Evolutionary conservation across 768 basidiomycete genomes (phyloP).

Genomic region (Artomyces pyxidatus): DNA sequence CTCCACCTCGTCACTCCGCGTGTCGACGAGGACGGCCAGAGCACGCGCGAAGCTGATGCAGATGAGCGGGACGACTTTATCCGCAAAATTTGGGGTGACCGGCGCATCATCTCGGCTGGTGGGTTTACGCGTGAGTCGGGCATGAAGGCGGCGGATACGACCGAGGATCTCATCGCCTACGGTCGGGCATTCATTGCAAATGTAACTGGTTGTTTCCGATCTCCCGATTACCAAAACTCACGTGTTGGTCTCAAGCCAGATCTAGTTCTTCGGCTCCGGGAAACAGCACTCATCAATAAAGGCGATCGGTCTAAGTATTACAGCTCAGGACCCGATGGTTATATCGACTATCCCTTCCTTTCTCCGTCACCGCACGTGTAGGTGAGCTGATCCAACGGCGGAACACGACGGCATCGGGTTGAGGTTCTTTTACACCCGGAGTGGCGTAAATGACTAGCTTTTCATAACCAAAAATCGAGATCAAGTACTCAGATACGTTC

Average conservation of each 20-base stretch:
- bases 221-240: constrained; percentile 8
- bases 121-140: not conserved
- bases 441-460: too few relatives aligned
- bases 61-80: not conserved
- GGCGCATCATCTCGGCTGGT: not conserved
- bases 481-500: too few relatives aligned
- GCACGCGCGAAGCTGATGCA: not conserved
- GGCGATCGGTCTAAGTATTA: constrained; percentile 16
- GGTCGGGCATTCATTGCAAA: not conserved
- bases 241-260: constrained; percentile 17
- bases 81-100: constrained; percentile 5
- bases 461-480: too few relatives aligned
- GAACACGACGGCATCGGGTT: too few relatives aligned
- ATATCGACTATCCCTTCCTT: constrained; percentile 6
- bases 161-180: not conserved
- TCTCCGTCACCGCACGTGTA: too few relatives aligned
- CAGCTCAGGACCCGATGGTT: not conserved
- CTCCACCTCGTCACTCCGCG: constrained; percentile 23
- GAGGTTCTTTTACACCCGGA: too few relatives aligned
- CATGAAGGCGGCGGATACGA: not conserved
- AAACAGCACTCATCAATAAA: constrained; percentile 3
- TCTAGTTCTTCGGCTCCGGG: constrained; percentile 7
- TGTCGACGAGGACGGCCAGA: not conserved
- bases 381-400: too few relatives aligned
- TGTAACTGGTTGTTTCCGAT: constrained; percentile 4